Base-by-base conservation (phyloP, 2,329 filamentous ascomycete species). In the Colletotrichum sp. region DNA sequence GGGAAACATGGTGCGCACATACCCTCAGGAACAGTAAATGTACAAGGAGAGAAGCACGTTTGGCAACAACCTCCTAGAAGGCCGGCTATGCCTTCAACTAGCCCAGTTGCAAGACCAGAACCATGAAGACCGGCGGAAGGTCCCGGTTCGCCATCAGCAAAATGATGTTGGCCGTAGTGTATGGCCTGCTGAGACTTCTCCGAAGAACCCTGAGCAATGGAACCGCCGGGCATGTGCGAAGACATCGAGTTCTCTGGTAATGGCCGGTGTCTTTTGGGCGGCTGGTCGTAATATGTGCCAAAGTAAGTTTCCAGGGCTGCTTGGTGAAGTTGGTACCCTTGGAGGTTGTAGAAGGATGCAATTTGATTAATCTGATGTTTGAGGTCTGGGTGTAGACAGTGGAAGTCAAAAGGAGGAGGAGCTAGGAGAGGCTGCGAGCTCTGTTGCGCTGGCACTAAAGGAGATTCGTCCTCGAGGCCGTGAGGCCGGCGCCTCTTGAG, bases 401-500 rank as follows among this genome's bases (percentile, higher is more conserved):
- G 77, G 73, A 78, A 69, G 71, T 81, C 78, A 61, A 60, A 67
- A 79, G 80, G 67, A 80, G 39, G 68, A 80, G 39, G 52, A 80
- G 76, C 73, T 78, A 71, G 67, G 78, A 79, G 75, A 79, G 77
- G 74, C 79, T 77, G 80, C n/a, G 55, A 59, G 26, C n/a, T 64
- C 28, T 80, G 81, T 79, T 85, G 83, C 76, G 80, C 81, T 79
- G 82, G 79, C 81, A 83, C 84, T 78, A 48, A 34, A 43, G 79
- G 79, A 82, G 83, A 80, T 78, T 81, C 79, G 79, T 84, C 84
- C 76, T 84, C 84, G 74, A 83, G 82, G 80, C 81, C 82, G 80
- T 85, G 84, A 78, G 84, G 83, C 82, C 86, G 85, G 74, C 87
- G 86, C 82, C 86, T 88, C 82, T 85, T 88, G 78, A 85, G 81